phyloP scores from a whole-genome alignment of 352 stramenopile genomes.

The Pseudoperonospora humuli region DNA sequence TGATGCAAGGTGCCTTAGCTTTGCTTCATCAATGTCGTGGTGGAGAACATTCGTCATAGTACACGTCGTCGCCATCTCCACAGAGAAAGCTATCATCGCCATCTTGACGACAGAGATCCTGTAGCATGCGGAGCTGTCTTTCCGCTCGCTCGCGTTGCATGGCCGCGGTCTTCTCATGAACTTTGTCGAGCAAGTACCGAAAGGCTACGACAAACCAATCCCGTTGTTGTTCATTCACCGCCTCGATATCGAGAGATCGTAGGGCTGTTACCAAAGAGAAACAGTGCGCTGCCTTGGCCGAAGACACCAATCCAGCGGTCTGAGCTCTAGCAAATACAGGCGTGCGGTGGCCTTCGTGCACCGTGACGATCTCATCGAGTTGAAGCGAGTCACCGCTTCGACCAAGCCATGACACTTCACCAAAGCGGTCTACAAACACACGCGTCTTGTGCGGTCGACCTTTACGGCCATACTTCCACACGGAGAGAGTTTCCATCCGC shows the following conservation, averaged over 20 bases:
- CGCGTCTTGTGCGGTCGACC: slow-evolving; percentile 77
- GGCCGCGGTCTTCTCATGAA: slow-evolving; percentile 72
- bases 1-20: slow-evolving; percentile 1
- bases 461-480: slow-evolving; percentile 76
- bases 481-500: slow-evolving; percentile 55
- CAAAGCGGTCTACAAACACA: slow-evolving; percentile 74
- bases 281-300: slow-evolving; percentile 32
- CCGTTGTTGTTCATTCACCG: slow-evolving; percentile 54
- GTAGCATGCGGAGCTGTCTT: slow-evolving; percentile 65
- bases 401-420: slow-evolving; percentile 76
- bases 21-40: slow-evolving; percentile 4
- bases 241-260: slow-evolving; percentile 73
- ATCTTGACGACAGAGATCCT: slow-evolving; percentile 50
- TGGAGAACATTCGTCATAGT: slow-evolving; percentile 20
- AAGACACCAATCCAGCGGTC: slow-evolving; percentile 20
- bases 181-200: slow-evolving; percentile 77
- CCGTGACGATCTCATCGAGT: slow-evolving; percentile 55
- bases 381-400: slow-evolving; percentile 69
- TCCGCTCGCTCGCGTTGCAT: slow-evolving; percentile 73
- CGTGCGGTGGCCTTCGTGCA: slow-evolving; percentile 54
- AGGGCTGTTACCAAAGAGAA: slow-evolving; percentile 63
- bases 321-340: slow-evolving; percentile 53
- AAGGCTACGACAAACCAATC: slow-evolving; percentile 86
- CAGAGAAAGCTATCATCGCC: slow-evolving; percentile 20
- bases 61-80: slow-evolving; percentile 25